phyloP scores from a whole-genome alignment of 768 basidiomycete species.

The Pholiota microspora region DNA sequence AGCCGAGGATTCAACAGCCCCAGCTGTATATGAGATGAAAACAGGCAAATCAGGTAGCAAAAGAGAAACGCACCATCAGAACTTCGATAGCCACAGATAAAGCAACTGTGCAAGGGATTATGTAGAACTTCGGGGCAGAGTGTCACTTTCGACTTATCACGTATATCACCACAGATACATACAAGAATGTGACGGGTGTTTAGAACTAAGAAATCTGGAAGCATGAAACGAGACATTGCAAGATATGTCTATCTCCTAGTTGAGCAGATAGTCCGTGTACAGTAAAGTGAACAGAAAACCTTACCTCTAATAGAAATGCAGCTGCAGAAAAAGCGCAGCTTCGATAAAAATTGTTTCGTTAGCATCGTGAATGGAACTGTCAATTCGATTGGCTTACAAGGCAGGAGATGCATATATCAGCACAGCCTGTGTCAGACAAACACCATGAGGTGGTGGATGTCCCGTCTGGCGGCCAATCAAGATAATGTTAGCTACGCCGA shows the following conservation, averaged over 20 bases:
- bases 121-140: slow-evolving; percentile 3
- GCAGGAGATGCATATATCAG: slow-evolving; percentile 13
- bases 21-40: not conserved
- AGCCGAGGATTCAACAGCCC: not conserved
- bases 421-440: slow-evolving; percentile 14
- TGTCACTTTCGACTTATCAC: not conserved
- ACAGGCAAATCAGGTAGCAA: not conserved
- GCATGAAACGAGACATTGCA: not conserved
- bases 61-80: slow-evolving; percentile 2
- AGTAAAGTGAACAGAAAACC: not conserved
- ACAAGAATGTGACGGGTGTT: not conserved
- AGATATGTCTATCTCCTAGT: not conserved
- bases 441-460: not conserved
- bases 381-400: slow-evolving; percentile 6
- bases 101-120: not conserved
- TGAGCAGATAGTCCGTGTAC: not conserved
- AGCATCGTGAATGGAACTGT: not conserved
- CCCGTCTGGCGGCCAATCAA: slow-evolving; percentile 14
- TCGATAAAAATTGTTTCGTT: not conserved
- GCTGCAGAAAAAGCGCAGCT: slow-evolving; percentile 10
- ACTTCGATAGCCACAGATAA: slow-evolving; percentile 7
- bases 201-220: not conserved
- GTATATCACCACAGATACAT: not conserved
- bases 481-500: slow-evolving; percentile 7
- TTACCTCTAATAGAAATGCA: slow-evolving; percentile 3